These are phyloP conservation scores for Eremothecium gossypii DNA, from an alignment of 1,139 yeast genomes.

Conservation along the genomic window DNA sequence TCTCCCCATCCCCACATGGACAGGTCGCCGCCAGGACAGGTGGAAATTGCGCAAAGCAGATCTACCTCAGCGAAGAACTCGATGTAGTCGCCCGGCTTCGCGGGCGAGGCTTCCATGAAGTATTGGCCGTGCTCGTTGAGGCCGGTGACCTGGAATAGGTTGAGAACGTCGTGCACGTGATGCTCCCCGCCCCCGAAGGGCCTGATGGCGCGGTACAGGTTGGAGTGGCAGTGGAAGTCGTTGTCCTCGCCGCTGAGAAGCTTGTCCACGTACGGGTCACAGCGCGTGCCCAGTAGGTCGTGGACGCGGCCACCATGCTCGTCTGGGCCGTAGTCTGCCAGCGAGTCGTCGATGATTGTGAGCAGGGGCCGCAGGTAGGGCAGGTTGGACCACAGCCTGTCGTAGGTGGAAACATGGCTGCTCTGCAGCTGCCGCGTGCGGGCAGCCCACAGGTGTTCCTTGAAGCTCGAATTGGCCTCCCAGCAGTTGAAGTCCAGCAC, in stretches of 20 bases:
- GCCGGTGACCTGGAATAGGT: constrained; percentile 64
- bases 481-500: too few species aligned
- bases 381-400: constrained; percentile 54
- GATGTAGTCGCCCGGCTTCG: constrained; percentile 47
- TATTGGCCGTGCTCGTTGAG: constrained; percentile 56
- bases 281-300: constrained; percentile 58
- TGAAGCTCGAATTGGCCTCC: constrained; percentile 42
- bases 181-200: too few species aligned
- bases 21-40: constrained; percentile 66
- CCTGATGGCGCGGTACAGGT: too few species aligned
- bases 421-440: constrained; percentile 58
- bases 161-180: constrained; percentile 53
- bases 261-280: constrained; percentile 62
- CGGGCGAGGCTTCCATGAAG: constrained; percentile 64
- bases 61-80: constrained; percentile 63
- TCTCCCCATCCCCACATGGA: constrained; percentile 26
- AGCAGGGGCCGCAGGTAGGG: constrained; percentile 56
- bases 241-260: constrained; percentile 54
- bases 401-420: constrained; percentile 56
- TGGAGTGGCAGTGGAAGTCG: constrained; percentile 61
- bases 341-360: constrained; percentile 53
- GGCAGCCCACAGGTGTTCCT: constrained; percentile 63
- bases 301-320: constrained; percentile 62
- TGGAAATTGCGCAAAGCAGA: constrained; percentile 52
- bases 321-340: constrained; percentile 43